Evolutionary conservation across 192 early-diverging fungal species (phyloP), one percentile per base, ranked within the genome.

Genomic region (Blastocladiella britannica): DNA sequence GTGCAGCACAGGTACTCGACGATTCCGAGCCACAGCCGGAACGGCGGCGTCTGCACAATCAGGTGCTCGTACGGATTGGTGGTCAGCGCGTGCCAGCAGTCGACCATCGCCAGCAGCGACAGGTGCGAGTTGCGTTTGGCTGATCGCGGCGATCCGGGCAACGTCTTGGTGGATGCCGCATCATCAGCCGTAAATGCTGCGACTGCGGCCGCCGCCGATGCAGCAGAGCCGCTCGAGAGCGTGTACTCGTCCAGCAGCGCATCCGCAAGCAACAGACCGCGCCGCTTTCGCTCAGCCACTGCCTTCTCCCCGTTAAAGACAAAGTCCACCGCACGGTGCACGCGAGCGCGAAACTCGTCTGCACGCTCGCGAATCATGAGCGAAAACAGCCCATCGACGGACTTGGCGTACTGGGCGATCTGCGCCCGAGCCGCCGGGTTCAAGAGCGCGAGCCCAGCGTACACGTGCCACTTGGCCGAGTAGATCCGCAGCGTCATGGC

Each of bases 381-480:
- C 58, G 91, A 91, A 71, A 93, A 97, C 58, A 97, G 68, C 26
- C 86, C 89, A 0, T 83, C 79, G 24, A 91, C 88, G 1, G 87
- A 89, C 27, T 80, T 66, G 28, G 89, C 84, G 58, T 88, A 97
- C 73, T 95, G 91, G 22, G 73, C 67, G 20, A 97, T 78, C 62
- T 97, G 93, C 25, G 68, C 68, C 43, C 76, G 75, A 5, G 92
- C 93, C 59, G 72, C 76, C 5, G 92, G 91, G 62, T 95, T 95
- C 71, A 97, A 72, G 15, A 95, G 84, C 7, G 89, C 93, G 23
- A 97, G 69, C 0, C 91, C 93, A 0, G 87, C 90, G 63, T 93
- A 93, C 7, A 93, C 89, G 62, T 97, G 93, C 91, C 92, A 97
- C 63, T 97, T 97, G 70, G 81, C 87, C 26, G 76, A 82, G 57